phyloP scores from a whole-genome alignment of 768 basidiomycete species.

The Suillus subluteus region DNA sequence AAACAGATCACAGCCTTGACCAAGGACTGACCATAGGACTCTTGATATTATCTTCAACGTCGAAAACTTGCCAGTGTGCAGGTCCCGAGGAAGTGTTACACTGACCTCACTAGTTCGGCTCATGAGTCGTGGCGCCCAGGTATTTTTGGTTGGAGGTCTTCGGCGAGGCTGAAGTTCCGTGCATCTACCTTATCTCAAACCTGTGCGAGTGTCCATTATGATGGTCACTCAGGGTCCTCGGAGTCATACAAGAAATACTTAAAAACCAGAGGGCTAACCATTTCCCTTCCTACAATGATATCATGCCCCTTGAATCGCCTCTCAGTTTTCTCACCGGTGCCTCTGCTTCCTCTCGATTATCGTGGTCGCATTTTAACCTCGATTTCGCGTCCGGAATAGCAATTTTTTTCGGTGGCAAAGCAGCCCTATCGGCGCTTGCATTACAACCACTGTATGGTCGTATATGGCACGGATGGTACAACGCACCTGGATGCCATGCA shows the following conservation, averaged over 20 bases:
- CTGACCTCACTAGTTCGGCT: background rate
- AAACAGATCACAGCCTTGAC: background rate
- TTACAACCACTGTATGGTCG: conserved; percentile 30
- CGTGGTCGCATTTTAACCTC: conserved; percentile 15
- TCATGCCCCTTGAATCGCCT: background rate
- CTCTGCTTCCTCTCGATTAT: background rate
- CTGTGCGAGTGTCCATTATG: background rate
- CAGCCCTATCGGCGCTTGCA: conserved; percentile 34
- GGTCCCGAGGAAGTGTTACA: background rate
- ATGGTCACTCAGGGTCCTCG: background rate
- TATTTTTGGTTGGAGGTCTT: background rate
- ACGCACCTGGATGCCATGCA: conserved; percentile 35
- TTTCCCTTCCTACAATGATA: background rate
- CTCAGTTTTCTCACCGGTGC: background rate
- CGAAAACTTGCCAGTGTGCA: no score
- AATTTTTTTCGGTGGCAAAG: conserved; percentile 34
- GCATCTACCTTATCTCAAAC: background rate
- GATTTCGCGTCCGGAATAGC: conserved; percentile 25
- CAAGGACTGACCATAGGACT: background rate
- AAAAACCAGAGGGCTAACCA: background rate
- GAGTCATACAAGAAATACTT: background rate
- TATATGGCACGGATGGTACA: conserved; percentile 39
- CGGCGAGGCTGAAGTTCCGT: background rate
- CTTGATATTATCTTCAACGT: no score
- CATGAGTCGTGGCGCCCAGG: background rate